Base-by-base conservation (phyloP, 129 eudicot species). In the Lactuca saligna region DNA sequence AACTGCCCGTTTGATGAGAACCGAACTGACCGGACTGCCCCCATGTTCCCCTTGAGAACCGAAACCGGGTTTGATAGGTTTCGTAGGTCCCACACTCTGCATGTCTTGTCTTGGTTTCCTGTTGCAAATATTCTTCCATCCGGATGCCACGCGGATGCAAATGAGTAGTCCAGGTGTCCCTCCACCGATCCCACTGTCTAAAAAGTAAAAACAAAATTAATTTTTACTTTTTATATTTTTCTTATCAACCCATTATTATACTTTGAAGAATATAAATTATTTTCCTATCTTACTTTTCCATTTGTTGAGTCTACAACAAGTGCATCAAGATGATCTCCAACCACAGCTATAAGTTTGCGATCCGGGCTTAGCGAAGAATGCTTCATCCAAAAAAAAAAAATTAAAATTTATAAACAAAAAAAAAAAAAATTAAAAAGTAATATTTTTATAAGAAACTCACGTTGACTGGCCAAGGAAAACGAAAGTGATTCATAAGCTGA, bases 111-210 rank as follows among this genome's bases (percentile, higher is more conserved):
- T 37, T 91, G 97, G 64, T 88, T 91, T 55, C 97, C 96, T 0
- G 96, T 88, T 32, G 96, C 96, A 63, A 91, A 84, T 46, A 78
- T 68, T 7, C 29, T 69, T 25, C 95, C 96, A 7, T 86, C 81
- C 0, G 97, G 97, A 74, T 88, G 88, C 97, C 97, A 91, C 17
- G 94, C 94, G 0, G 97, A 83, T 5, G 97, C 96, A 37, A 91
- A 91, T 7, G 97, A 91, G 76, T 77, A 91, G 86, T 91, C 97
- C 0, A 78, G 81, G 72, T 91, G 96, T 17, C 97, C 97, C 46
- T 67, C 82, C 12, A 91, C 78, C 2, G 96, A 73, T 15, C 79
- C 84, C 14, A 91, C 73, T 0, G 85, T 86, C 97, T 91, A 84
- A 12, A 79, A 80, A 48, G 10, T 32, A 1, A 4, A 60, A 7